Percentiles rank a stretch among this genome's conserved stretches.
phyloP scores from a whole-genome alignment of 2,329 filamentous ascomycete species.

The Rutstroemia sp. region DNA sequence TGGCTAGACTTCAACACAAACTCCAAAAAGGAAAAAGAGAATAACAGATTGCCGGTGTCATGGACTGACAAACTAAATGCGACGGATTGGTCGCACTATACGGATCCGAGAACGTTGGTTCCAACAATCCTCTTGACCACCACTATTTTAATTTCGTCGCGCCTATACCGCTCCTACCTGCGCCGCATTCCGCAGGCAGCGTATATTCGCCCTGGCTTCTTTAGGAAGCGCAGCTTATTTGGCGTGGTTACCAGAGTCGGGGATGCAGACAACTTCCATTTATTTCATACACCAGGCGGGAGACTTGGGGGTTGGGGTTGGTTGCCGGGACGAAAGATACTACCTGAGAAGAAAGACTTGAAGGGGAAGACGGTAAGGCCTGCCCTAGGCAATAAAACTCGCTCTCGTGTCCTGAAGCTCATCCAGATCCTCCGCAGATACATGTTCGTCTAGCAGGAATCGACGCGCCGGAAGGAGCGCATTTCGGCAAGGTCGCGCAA shows the following conservation, averaged over 20 bases:
- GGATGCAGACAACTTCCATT: conserved; percentile 90
- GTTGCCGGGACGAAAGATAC: conserved; percentile 56
- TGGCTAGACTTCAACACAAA: conserved; percentile 40
- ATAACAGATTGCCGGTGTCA: conserved; percentile 31
- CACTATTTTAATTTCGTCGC: conserved; percentile 45
- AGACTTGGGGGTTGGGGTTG: conserved; percentile 85
- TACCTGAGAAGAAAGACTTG: conserved; percentile 63
- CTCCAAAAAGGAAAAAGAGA: conserved; percentile 20
- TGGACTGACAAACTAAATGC: conserved; percentile 39
- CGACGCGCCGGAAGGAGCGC: conserved; percentile 86
- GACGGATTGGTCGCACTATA: conserved; percentile 47
- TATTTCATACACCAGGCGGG: conserved; percentile 94
- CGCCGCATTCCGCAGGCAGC: conserved; percentile 74
- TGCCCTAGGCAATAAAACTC: too few relatives aligned
- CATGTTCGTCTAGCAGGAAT: conserved; percentile 84
- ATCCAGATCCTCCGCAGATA: conserved; percentile 46
- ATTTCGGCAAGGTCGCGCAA: conserved; percentile 85
- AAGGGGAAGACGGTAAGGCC: conserved; percentile 66
- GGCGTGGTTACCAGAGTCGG: conserved; percentile 89
- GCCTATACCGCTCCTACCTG: conserved; percentile 68
- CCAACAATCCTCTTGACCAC: conserved; percentile 47
- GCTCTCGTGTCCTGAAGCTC: neutral
- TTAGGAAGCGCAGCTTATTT: conserved; percentile 68
- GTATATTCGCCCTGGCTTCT: conserved; percentile 67
- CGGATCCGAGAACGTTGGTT: conserved; percentile 46